Conservation (phyloP, 176 grass and related monocot genomes). For the Secale cereale region DNA sequence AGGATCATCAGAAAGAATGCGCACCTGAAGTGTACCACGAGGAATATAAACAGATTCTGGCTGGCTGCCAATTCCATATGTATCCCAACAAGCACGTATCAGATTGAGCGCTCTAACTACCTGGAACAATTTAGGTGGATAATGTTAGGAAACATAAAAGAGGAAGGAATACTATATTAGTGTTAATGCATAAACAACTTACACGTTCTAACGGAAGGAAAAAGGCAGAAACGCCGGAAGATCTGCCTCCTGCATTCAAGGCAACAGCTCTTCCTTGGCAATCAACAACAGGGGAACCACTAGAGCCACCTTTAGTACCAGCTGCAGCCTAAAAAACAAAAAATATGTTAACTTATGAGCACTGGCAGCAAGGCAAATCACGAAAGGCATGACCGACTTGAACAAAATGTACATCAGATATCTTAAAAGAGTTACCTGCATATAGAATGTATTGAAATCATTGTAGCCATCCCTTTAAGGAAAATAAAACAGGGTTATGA, state of each 20-base stretch:
- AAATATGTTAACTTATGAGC: not conserved
- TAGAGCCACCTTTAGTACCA: slow-evolving; percentile 98
- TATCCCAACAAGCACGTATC: slow-evolving; percentile 70
- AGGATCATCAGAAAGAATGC: slow-evolving; percentile 21
- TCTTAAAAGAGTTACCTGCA: slow-evolving; percentile 66
- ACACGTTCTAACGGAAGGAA: slow-evolving; percentile 95
- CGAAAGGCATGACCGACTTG: not conserved
- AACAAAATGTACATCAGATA: not conserved
- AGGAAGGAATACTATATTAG: not conserved
- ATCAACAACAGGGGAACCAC: slow-evolving; percentile 94
- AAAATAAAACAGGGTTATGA: slow-evolving; percentile 19
- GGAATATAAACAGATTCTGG: slow-evolving; percentile 81
- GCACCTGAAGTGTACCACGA: slow-evolving; percentile 94
- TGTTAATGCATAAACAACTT: slow-evolving; percentile 1
- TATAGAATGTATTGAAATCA: slow-evolving; percentile 99
- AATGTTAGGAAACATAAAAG: slow-evolving; percentile 23
- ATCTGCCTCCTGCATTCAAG: slow-evolving; percentile 97
- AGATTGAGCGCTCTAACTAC: slow-evolving; percentile 89
- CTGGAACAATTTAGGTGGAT: slow-evolving; percentile 44
- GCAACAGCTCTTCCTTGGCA: slow-evolving; percentile 97
- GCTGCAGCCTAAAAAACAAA: slow-evolving; percentile 81
- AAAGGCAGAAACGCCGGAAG: slow-evolving; percentile 90
- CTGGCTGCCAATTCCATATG: slow-evolving; percentile 58
- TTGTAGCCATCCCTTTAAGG: slow-evolving; percentile 89
- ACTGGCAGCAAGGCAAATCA: not conserved